Base-by-base conservation (phyloP, 495 filamentous ascomycete species). In the Collariella sp. region DNA sequence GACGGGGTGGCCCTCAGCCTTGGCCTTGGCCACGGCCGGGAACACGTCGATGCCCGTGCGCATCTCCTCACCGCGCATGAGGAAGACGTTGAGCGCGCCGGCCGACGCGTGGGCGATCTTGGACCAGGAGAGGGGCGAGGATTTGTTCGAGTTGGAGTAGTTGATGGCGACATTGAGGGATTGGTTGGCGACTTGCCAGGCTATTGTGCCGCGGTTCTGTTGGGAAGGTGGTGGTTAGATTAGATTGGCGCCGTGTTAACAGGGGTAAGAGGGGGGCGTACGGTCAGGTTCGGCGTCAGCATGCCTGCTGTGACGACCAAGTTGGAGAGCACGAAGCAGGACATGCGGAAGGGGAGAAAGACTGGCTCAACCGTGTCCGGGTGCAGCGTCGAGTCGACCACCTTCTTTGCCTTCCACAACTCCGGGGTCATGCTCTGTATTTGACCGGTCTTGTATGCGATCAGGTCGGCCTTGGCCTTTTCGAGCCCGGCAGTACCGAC, bases 101-200 rank as follows among this genome's bases (percentile, higher is more conserved):
- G 93, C 93, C 50, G 81, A 86, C 12, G 89, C 89, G 4, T 91
- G 81, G 52, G 82, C 79, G 59, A 98, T 82, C 56, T 88, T 88
- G 7, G 82, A 80, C 54, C 79, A 78, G 24, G 87, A 86, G 2
- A 96, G 77, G 0, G 91, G 86, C 1, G 89, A 87, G 16, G 89
- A 94, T 65, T 98, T 98, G 79, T 98, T 98, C 36, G 93, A 86
- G 70, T 98, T 98, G 66, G 90, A 83, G 68, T 80, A 87, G 79
- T 98, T 98, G 77, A 98, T 93, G 39, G 88, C 90, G 16, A 98
- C 93, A 64, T 98, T 97, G 56, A 98, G 87, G 12, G 89, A 95
- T 69, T 98, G 93, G 70, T 98, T 98, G 41, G 87, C 82, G 50
- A 96, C 83, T 75, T 98, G 93, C 93, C 93, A 98, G 58, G 84